phyloP scores from a whole-genome alignment of 2,329 filamentous ascomycete genomes.

The Fusarium begoniae region DNA sequence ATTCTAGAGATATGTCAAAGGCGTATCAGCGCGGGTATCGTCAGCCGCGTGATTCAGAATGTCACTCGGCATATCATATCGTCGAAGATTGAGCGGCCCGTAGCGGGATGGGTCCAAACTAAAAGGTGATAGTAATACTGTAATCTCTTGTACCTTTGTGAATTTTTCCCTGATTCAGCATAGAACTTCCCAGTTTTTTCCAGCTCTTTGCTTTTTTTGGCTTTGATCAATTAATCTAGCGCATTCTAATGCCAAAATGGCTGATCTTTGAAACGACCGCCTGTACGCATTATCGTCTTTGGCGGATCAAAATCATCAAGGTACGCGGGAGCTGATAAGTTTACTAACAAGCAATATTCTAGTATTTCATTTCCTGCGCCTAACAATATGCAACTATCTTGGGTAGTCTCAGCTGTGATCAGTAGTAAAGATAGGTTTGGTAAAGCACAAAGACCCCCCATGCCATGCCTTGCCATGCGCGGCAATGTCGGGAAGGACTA shows the following conservation, averaged over 20 bases:
- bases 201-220: not conserved
- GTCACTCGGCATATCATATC: not conserved
- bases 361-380: conserved; percentile 37
- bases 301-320: not conserved
- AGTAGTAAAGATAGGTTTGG: conserved; percentile 9
- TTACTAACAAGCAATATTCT: conserved; percentile 9
- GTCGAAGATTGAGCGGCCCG: not conserved
- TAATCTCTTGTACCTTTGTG: not conserved
- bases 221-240: not conserved
- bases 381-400: conserved; percentile 38
- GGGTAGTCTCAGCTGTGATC: conserved; percentile 17
- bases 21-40: not conserved
- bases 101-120: conserved; percentile 3
- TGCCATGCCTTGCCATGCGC: conserved; percentile 1
- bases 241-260: not conserved
- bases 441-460: not conserved
- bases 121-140: not conserved
- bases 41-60: not conserved
- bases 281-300: not conserved
- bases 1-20: not conserved
- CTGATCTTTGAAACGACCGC: not conserved
- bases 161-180: not conserved
- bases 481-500: not conserved
- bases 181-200: not conserved
- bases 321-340: not conserved